These are phyloP conservation scores for Odontarrhena argentea DNA, from an alignment of 345 rosid genomes.

Conservation along the genomic window DNA sequence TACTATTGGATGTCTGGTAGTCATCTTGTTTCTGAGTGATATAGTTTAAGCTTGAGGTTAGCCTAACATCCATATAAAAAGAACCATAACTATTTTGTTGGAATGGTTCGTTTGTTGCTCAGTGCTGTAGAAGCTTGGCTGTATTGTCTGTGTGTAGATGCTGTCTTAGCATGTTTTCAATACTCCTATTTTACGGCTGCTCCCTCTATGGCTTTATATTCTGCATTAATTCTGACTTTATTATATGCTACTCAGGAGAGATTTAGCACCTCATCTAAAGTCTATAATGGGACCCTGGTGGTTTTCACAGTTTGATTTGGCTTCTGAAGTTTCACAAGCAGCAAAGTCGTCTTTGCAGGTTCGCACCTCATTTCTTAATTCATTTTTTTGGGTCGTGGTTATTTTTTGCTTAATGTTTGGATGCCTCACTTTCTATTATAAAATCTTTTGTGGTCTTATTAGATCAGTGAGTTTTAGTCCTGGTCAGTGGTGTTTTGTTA, in stretches of 20 bases:
- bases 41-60: constrained; percentile 21
- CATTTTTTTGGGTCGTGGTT: constrained; percentile 20
- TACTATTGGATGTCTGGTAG: constrained; percentile 15
- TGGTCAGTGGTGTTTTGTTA: constrained; percentile 19
- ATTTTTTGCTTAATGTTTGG: constrained; percentile 11
- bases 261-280: constrained; percentile 86
- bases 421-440: constrained; percentile 23
- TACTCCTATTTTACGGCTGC: not conserved
- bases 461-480: constrained; percentile 20
- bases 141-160: constrained; percentile 21
- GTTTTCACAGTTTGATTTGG: constrained; percentile 92
- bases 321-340: constrained; percentile 81
- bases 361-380: constrained; percentile 30
- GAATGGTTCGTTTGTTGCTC: constrained; percentile 30
- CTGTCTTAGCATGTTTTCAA: constrained; percentile 19
- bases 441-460: constrained; percentile 11
- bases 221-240: constrained; percentile 30
- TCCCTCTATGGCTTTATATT: constrained; percentile 2
- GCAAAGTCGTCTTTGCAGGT: constrained; percentile 93
- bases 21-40: constrained; percentile 26
- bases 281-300: constrained; percentile 98
- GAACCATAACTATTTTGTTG: constrained; percentile 2
- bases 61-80: constrained; percentile 6
- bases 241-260: constrained; percentile 62
- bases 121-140: constrained; percentile 14